A percentile compares a stretch with the other conserved stretches of the same genome.
phyloP scores from a whole-genome alignment of 75 land plant species.

The Cryptomeria japonica region DNA sequence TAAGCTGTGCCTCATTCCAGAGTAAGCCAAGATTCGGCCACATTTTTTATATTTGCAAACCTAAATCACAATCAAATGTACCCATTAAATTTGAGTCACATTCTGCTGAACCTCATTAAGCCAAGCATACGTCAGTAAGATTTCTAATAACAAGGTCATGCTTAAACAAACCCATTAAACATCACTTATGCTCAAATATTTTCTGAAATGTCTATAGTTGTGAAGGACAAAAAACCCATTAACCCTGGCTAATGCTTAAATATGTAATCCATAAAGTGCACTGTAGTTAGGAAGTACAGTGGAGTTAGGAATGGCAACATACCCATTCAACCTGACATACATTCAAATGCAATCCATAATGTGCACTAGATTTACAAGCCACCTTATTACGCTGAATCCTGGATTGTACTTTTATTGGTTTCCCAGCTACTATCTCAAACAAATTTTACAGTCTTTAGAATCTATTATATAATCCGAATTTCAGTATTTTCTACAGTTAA shows the following conservation, averaged over 20 bases:
- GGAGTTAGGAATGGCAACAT: not conserved
- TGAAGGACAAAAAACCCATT: not conserved
- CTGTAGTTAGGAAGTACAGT: not conserved
- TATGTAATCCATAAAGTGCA: not conserved
- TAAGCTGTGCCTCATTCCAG: not conserved
- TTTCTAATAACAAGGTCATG: not conserved
- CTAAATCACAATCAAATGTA: no score
- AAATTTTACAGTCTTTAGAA: not conserved
- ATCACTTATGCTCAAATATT: not conserved
- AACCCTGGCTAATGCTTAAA: not conserved
- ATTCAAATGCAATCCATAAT: not conserved
- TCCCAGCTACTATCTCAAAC: not conserved
- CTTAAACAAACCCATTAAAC: not conserved
- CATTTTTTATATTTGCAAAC: not conserved
- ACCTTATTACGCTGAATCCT: not conserved
- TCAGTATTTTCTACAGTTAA: not conserved
- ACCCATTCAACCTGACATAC: not conserved
- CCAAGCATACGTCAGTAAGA: not conserved
- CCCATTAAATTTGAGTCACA: not conserved
- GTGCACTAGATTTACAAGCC: not conserved
- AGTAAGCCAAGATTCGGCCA: not conserved
- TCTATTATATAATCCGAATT: not conserved
- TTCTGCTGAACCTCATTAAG: not conserved
- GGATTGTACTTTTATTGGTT: not conserved
- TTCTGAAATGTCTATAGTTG: not conserved